Conservation (phyloP, 2,329 filamentous ascomycete genomes). For the Aquanectria penicillioides region DNA sequence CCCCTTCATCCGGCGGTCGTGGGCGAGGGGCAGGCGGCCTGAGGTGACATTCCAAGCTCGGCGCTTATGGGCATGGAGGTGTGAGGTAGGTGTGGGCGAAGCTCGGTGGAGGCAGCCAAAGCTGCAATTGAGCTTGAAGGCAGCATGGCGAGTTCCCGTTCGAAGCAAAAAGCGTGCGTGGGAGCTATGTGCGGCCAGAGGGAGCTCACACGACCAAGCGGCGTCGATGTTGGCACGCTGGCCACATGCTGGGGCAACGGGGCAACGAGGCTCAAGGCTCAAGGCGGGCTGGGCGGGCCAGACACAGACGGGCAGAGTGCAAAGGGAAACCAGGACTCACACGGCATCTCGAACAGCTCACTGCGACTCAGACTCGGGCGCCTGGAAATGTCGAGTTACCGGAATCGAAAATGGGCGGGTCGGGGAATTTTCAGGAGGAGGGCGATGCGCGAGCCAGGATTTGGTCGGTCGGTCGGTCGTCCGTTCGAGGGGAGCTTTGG, state of each 20-base stretch:
- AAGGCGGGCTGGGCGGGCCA: too few relatives aligned
- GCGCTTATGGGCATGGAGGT: conserved; percentile 8
- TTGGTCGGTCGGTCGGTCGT: conserved; percentile 27
- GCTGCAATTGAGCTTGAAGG: conserved; percentile 36
- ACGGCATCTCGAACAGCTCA: conserved; percentile 49
- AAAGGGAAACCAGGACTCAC: conserved; percentile 42
- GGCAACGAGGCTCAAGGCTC: conserved; percentile 3
- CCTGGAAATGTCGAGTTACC: conserved; percentile 31
- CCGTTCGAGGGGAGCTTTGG: conserved; percentile 30
- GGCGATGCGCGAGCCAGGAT: conserved; percentile 10
- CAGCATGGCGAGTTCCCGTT: conserved; percentile 11
- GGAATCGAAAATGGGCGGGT: conserved; percentile 30
- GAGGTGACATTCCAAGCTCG: conserved; percentile 14
- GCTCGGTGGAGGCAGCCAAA: conserved; percentile 14
- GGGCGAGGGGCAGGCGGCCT: conserved; percentile 8
- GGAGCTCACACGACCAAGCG: conserved; percentile 18
- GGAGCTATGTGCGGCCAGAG: conserved; percentile 15
- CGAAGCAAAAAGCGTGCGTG: conserved; percentile 6
- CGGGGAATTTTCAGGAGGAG: conserved; percentile 20
- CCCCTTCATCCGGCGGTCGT: conserved; percentile 2
- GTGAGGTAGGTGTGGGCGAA: conserved; percentile 8
- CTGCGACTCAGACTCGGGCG: conserved; percentile 34
- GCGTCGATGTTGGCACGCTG: conserved; percentile 23
- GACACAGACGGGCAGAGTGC: conserved; percentile 1
- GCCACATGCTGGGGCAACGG: conserved; percentile 5